These are phyloP conservation scores for Arthroderma uncinatum DNA, from an alignment of 2,329 filamentous ascomycete species.

Conservation along the genomic window DNA sequence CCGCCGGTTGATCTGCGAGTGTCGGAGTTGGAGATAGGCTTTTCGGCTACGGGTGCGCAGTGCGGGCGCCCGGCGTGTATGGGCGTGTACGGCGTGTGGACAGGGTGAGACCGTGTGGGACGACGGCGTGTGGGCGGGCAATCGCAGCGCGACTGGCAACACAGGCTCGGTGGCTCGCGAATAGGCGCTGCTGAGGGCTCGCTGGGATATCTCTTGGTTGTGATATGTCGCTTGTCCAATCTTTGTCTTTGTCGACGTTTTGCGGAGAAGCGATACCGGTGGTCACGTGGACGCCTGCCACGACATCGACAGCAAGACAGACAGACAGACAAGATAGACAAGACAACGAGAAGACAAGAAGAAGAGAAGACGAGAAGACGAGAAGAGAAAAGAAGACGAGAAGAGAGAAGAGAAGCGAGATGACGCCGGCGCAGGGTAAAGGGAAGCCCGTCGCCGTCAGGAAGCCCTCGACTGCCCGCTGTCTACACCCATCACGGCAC, in stretches of 20 bases:
- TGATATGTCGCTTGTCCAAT: background rate
- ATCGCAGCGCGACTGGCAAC: background rate
- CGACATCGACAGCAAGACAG: background rate
- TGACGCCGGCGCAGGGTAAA: background rate
- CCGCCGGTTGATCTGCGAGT: background rate
- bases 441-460: background rate
- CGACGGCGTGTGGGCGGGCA: background rate
- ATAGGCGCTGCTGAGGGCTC: background rate
- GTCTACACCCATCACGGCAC: slow-evolving; percentile 9
- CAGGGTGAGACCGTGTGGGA: background rate
- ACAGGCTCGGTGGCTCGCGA: background rate
- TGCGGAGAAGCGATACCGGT: too few relatives aligned
- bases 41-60: background rate
- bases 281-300: background rate
- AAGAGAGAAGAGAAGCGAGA: background rate
- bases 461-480: background rate
- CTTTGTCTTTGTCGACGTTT: background rate
- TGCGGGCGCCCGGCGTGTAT: too few relatives aligned
- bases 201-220: background rate
- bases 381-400: background rate
- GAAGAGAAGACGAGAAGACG: background rate
- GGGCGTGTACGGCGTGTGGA: background rate
- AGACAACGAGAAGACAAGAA: background rate
- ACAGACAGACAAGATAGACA: background rate
- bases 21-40: too few relatives aligned